phyloP scores from a whole-genome alignment of 352 stramenopile genomes.

The Phytophthora pisi region DNA sequence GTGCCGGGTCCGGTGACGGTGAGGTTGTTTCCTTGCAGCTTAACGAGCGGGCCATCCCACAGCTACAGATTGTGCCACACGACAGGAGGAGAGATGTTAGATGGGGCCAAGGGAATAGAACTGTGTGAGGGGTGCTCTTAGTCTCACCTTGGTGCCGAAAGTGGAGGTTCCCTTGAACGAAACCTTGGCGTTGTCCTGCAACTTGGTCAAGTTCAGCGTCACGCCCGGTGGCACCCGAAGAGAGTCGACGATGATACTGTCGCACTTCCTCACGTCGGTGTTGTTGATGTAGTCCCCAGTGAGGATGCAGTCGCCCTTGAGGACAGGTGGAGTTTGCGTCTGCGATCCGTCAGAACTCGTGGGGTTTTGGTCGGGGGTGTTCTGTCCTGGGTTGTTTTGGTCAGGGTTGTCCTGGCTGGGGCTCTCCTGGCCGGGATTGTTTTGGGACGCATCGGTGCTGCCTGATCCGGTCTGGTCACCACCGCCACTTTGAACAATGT shows the following conservation, averaged over 20 bases:
- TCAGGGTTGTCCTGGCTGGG: slow-evolving; percentile 1
- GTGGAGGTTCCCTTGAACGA: not conserved
- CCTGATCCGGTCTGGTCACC: slow-evolving; percentile 5
- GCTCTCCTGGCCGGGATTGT: not conserved
- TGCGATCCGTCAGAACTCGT: slow-evolving; percentile 13
- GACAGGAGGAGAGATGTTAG: not conserved
- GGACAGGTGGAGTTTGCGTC: slow-evolving; percentile 7
- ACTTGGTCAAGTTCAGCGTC: not conserved
- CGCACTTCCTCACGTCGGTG: not conserved
- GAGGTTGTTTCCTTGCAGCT: not conserved
- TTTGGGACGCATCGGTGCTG: not conserved
- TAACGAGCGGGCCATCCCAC: not conserved
- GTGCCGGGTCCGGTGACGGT: not conserved
- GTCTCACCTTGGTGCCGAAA: slow-evolving; percentile 14
- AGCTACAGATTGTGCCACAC: not conserved
- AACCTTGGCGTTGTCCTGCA: not conserved
- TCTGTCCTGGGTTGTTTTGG: slow-evolving; percentile 11
- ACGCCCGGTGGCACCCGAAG: not conserved
- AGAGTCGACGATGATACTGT: not conserved
- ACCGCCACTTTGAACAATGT: not conserved
- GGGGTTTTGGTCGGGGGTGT: slow-evolving; percentile 8
- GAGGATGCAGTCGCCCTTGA: slow-evolving; percentile 13
- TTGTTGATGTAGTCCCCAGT: not conserved
- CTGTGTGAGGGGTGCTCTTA: slow-evolving; percentile 22
- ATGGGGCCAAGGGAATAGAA: too few species aligned